phyloP scores from a whole-genome alignment of 129 eudicot genomes.

The Arctium lappa region DNA sequence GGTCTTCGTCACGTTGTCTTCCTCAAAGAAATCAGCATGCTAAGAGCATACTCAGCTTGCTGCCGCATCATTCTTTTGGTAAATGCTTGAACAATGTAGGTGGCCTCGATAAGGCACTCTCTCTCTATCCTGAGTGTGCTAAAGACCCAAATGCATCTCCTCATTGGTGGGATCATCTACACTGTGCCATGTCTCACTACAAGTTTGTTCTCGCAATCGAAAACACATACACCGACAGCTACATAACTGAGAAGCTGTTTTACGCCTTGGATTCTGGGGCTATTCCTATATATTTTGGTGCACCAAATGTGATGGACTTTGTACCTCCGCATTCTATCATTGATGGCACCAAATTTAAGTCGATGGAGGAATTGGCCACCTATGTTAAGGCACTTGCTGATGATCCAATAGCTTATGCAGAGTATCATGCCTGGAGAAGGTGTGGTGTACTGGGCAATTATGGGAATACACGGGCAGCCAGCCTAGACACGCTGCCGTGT shows the following conservation, averaged over 20 bases:
- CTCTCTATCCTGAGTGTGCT: conserved; percentile 77
- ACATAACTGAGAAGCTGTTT: conserved; percentile 89
- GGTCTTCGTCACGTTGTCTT: conserved; percentile 98
- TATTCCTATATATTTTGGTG: conserved; percentile 92
- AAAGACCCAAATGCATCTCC: conserved; percentile 62
- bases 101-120: conserved; percentile 81
- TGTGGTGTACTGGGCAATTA: conserved; percentile 88
- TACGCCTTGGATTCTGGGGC: conserved; percentile 92
- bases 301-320: conserved; percentile 94
- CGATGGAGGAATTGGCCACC: conserved; percentile 69
- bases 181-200: conserved; percentile 96
- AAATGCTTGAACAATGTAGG: conserved; percentile 96
- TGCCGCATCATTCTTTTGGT: conserved; percentile 88
- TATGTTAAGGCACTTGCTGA: conserved; percentile 76
- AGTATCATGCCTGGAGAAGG: conserved; percentile 98
- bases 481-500: conserved; percentile 87
- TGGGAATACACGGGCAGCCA: conserved; percentile 63
- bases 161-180: conserved; percentile 97
- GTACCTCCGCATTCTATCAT: conserved; percentile 95
- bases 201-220: conserved; percentile 84
- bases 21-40: conserved; percentile 87
- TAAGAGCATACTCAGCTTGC: conserved; percentile 53
- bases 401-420: conserved; percentile 88
- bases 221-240: conserved; percentile 85
- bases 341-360: conserved; percentile 68